Evolutionary conservation across 2,329 filamentous ascomycete genomes (phyloP), one percentile per base, ranked within the genome.

Genomic region (Colletotrichum theobromicola): DNA sequence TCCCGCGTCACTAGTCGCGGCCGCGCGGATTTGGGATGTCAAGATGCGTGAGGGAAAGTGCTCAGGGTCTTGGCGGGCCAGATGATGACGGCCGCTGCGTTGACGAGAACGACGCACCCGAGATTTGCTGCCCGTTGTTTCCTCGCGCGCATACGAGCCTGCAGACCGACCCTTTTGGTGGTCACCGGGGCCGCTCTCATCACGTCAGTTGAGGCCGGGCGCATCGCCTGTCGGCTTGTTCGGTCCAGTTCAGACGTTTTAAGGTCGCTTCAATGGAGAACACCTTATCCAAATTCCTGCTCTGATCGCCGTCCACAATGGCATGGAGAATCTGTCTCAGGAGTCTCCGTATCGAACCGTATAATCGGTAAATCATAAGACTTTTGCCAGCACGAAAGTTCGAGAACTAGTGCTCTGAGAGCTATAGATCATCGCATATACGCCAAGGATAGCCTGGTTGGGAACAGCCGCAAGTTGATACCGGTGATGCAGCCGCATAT

Each of bases 331-430:
- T n/a, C 16, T 60, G 53, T 67, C 62, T 26, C 5, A 28, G 13
- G 5, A 37, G 37, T 58, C 32, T 32, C 65, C 57, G 28, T 32
- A 21, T 62, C 12, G 30, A 64, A 65, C 67, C 67, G 37, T 26
- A 58, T 30, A 24, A 10, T 37, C 60, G 66, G 70, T 60, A 37
- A 61, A 42, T 32, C 42, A 70, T 35, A 61, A 32, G 24, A 21
- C 16, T 28, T 28, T 18, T 57, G 53, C 30, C 32, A 60, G 21
- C 34, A 13, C n/a, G 24, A 63, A 63, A 34, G 34, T 57, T 67
- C 42, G 57, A 63, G 72, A 57, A 74, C 46, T 46, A 67, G 62
- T 74, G 68, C 72, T 42, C n/a, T 8, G 46, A 21, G 42, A 74
- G 62, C 46, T 26, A 74, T 63, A 67, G n/a, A 46, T 63, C 34